Base-by-base conservation (phyloP, 2,329 filamentous ascomycete species). In the Raffaelea ambrosiae region DNA sequence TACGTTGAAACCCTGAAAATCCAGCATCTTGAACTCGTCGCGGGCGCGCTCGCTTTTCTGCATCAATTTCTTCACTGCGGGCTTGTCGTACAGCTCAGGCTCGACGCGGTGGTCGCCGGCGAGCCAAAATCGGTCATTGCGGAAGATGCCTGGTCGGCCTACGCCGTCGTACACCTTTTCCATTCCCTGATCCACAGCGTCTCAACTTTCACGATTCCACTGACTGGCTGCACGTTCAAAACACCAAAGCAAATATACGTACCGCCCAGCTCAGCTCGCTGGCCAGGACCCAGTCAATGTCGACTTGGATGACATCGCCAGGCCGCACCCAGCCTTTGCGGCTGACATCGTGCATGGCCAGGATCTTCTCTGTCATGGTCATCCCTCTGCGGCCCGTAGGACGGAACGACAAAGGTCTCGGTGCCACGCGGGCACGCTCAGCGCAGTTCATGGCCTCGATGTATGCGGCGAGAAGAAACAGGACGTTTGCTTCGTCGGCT, bases 81-180 rank as follows among this genome's bases (percentile, higher is more conserved):
- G 66, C 1, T 56, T 50, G 16, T 65, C 50, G 18, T 63, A 63
- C 8, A 66, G 55, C 1, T 68, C 60, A 2, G 71, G 71, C 45
- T 74, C 69, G 4, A 73, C 69, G 4, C 68, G 61, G 51, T 74
- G 71, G 53, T 75, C 72, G 2, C 66, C 66, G 0, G 70, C 71
- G 4, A 76, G 61, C 72, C 71, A 74, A 53, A 75, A 66, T 0
- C 71, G 59, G 51, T 74, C 70, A 45, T 73, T 75, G 9, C 72
- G 68, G 49, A 65, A 72, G 18, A 71, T 68, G 3, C 65, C 63
- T 1, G 68, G 67, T 11, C 57, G 52, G 3, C 67, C 66, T 7
- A 74, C 53, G 3, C 56, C 45, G 5, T 68, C 57, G 52, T 71
- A 69, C 4, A 63, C 66, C 36, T 56, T 56, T 29, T 65, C 60